Conservation (phyloP, 1,284 basidiomycete genomes). For the Ceratobasidium sp. region DNA sequence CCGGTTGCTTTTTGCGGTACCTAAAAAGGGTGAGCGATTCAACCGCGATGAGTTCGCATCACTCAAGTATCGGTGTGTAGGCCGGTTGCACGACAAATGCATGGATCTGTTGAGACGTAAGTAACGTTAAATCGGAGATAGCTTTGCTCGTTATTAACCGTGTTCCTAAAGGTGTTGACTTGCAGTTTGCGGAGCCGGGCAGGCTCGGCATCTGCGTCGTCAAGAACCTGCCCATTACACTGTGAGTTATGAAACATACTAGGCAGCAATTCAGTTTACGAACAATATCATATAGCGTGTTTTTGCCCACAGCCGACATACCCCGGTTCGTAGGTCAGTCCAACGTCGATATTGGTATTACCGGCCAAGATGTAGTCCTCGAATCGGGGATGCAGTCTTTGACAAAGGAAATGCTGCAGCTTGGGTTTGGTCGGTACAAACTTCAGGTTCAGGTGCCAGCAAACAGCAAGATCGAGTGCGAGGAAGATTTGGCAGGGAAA, state of each 20-base stretch:
- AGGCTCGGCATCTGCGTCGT: constrained; percentile 93
- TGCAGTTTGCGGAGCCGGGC: constrained; percentile 92
- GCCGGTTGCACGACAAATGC: constrained; percentile 1
- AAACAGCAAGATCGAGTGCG: constrained; percentile 71
- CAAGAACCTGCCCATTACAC: constrained; percentile 92
- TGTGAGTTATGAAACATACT: constrained; percentile 62
- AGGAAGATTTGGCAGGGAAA: constrained; percentile 88
- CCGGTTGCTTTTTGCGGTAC: not conserved
- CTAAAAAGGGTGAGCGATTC: not conserved
- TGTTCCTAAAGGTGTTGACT: constrained; percentile 81
- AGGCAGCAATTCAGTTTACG: no score
- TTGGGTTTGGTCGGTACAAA: constrained; percentile 95
- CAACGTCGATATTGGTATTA: constrained; percentile 91
- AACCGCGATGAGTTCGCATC: not conserved
- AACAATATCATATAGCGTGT: constrained; percentile 74
- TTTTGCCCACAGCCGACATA: constrained; percentile 97
- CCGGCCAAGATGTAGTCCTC: constrained; percentile 97
- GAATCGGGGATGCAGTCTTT: constrained; percentile 84
- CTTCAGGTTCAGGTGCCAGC: constrained; percentile 97
- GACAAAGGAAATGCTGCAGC: constrained; percentile 84
- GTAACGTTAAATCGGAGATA: no score
- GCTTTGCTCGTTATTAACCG: no score
- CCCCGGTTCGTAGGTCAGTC: constrained; percentile 99
- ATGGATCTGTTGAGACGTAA: constrained; percentile 2
- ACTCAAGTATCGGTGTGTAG: not conserved